Evolutionary conservation across 2,329 filamentous ascomycete genomes (phyloP), one percentile per base, ranked within the genome.

Genomic region (Colletotrichum godetiae): DNA sequence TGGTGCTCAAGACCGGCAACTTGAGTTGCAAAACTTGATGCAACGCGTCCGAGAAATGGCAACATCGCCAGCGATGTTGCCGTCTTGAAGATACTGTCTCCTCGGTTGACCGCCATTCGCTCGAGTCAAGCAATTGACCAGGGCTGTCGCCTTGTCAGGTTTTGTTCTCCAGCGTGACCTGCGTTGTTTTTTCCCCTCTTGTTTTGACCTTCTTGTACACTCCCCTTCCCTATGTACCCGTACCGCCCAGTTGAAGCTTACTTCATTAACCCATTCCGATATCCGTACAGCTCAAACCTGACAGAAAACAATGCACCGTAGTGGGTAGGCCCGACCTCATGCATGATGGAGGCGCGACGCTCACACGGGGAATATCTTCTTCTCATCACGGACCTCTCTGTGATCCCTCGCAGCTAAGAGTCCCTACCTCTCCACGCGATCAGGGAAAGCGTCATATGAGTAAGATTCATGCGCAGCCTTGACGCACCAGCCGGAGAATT

Each of bases 301-400:
- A 55, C 37, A 31, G 19, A 27, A 52, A n/a, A 55, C n/a, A 65
- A n/a, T 2, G 60, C 27, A 52, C 46, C 33, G 37, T 55, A 24
- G 49, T 73, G 57, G 46, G 13, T 24, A 65, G 64, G 60, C 57
- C 67, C 60, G 46, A 29, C 27, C 27, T 29, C 42, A 65, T 56
- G 63, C 61, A 53, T 70, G 67, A 60, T 65, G 15, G 60, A 57
- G 46, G 29, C 67, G 35, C 55, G 71, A 66, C 61, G 56, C 29
- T 76, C 79, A 75, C 74, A 79, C 79, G 79, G 61, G 77, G 79
- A 76, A 78, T 79, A 79, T 81, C 78, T 79, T 77, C 68, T 42
- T 73, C 46, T 78, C 75, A 67, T 77, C 78, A 78, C 79, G 77
- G 79, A 75, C 78, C 80, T 78, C 77, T 74, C 74, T 75, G 77